Evolutionary conservation across 257 asterid species (phyloP).

Genomic region (Penstemon davidsonii): DNA sequence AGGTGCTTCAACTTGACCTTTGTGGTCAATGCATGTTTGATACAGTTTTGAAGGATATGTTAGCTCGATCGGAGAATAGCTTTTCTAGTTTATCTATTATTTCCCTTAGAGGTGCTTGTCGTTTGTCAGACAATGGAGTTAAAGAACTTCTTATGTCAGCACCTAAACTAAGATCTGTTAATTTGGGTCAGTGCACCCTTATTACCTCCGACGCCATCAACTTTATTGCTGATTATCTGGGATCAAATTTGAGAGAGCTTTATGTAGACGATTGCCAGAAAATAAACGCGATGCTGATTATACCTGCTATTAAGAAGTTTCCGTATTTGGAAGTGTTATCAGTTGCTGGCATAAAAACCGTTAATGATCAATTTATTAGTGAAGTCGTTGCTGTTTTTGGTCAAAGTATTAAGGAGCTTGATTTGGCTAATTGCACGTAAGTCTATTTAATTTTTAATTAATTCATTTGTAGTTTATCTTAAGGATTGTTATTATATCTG

Average conservation of each 20-base stretch:
- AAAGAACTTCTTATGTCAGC: constrained; percentile 55
- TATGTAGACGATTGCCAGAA: constrained; percentile 66
- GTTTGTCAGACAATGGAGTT: constrained; percentile 64
- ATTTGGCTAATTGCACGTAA: constrained; percentile 68
- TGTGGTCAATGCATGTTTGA: constrained; percentile 74
- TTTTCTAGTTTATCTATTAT: constrained; percentile 53
- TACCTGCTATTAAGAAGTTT: constrained; percentile 56
- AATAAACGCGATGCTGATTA: constrained; percentile 49
- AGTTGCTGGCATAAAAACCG: constrained; percentile 57
- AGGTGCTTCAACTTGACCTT: constrained; percentile 89
- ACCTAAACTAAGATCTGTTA: constrained; percentile 58
- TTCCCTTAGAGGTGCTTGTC: constrained; percentile 90
- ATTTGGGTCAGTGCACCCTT: constrained; percentile 78
- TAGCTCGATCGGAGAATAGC: constrained; percentile 33
- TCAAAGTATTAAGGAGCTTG: constrained; percentile 66
- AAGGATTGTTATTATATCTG: neutral
- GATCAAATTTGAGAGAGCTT: constrained; percentile 70
- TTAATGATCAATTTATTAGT: constrained; percentile 55
- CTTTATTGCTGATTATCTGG: constrained; percentile 53
- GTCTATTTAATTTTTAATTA: constrained; percentile 34
- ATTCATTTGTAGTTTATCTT: constrained; percentile 18
- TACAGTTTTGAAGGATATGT: constrained; percentile 39
- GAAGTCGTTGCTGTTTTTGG: constrained; percentile 46
- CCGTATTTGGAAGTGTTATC: constrained; percentile 69
- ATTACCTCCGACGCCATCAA: constrained; percentile 53